A percentile compares a stretch with the other conserved stretches of the same genome.
These are phyloP conservation scores for Phytopythium aichiense DNA, from an alignment of 352 stramenopile genomes.

Conservation along the genomic window DNA sequence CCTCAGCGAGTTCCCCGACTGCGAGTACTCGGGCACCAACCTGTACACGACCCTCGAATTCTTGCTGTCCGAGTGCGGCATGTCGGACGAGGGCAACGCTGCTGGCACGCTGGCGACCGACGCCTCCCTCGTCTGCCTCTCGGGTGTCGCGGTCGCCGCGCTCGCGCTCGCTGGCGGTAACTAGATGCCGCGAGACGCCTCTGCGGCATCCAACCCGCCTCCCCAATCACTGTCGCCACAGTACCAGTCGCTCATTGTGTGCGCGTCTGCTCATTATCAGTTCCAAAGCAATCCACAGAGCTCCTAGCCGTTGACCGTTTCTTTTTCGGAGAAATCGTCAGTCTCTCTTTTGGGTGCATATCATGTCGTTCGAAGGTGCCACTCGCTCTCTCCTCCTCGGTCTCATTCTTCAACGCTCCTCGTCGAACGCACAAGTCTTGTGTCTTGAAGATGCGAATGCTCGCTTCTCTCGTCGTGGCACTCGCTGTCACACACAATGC, in stretches of 20 bases:
- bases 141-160: background rate
- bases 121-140: background rate
- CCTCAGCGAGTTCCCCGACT: constrained; percentile 6
- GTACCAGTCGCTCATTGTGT: background rate
- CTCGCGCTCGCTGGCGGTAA: background rate
- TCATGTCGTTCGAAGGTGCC: background rate
- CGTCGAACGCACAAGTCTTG: background rate
- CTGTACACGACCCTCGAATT: background rate
- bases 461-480: background rate
- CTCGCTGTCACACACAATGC: background rate
- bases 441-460: background rate
- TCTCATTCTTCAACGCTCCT: background rate
- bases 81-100: background rate
- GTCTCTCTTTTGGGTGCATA: background rate
- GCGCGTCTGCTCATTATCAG: background rate
- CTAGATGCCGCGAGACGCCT: background rate
- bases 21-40: constrained; percentile 3
- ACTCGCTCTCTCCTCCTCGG: background rate
- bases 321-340: background rate
- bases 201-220: background rate
- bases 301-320: background rate
- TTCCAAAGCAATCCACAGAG: background rate
- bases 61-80: constrained; percentile 1
- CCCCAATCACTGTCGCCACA: background rate
- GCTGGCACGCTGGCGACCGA: background rate